Base-by-base conservation (phyloP, 306 rosid genomes). In the Acmispon strigosus region DNA sequence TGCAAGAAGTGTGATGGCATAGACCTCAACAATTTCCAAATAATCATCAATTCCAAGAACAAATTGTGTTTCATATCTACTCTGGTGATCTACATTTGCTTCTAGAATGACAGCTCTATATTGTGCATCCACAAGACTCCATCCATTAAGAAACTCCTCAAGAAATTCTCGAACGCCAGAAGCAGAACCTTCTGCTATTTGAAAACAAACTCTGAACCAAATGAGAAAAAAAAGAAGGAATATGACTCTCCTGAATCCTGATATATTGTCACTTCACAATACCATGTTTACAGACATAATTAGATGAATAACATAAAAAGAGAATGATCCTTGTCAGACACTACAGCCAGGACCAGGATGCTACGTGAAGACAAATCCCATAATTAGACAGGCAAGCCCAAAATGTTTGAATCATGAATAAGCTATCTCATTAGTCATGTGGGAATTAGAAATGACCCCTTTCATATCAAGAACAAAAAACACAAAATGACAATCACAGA, bases 21-120 rank as follows among this genome's bases (percentile, higher is more conserved):
- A 90, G 61, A 90, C 52, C 76, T 93, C 97, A 32, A 84, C 92
- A 69, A 90, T 75, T 82, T 88, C 82, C 49, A 88, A 54, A 86
- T 90, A 90, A 42, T 74, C 36, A 76, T 88, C 85, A 61, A 81
- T 77, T 69, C 64, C 80, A 64, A 88, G 71, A 62, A 77, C 76
- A 68, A 80, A 68, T 17, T 18, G 80, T 19, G 62, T 58, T 42
- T 55, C 50, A 24, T 47, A 36, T 54, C 41, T 24, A 72, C 53
- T 29, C 48, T 17, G 76, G 79, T 12, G 12, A 56, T 78, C 88
- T 41, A 44, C 47, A 72, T 69, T 19, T 49, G 43, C 67, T 62
- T 78, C 87, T 57, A 71, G 48, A 77, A 78, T 74, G 51, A 66
- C 77, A 71, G 80, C 74, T 22, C 76, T 70, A 69, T 76, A 81